These are phyloP conservation scores for Isatis lusitanica DNA, from an alignment of 441 rosid genomes.

Conservation along the genomic window DNA sequence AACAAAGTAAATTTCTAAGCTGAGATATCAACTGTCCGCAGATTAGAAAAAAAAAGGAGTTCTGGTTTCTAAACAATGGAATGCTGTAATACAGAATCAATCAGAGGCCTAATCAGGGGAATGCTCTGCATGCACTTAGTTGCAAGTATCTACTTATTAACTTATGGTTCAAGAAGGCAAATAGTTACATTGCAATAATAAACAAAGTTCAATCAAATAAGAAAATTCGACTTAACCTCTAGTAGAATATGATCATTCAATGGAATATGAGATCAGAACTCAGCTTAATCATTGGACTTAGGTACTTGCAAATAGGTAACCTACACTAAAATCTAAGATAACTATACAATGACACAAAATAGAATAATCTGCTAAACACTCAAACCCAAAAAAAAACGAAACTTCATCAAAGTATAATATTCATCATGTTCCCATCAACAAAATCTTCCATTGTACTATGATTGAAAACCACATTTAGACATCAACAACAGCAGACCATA, in stretches of 20 bases:
- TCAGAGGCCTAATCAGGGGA: background rate
- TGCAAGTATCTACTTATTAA: background rate
- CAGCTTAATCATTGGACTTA: background rate
- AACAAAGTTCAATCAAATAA: background rate
- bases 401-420: background rate
- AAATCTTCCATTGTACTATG: background rate
- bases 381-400: background rate
- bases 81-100: background rate
- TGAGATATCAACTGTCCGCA: background rate
- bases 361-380: background rate
- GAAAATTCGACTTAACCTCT: background rate
- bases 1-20: background rate
- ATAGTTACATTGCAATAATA: background rate
- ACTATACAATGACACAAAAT: background rate
- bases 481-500: background rate
- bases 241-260: background rate
- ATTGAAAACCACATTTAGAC: background rate
- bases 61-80: background rate
- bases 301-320: background rate
- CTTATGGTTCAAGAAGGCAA: background rate
- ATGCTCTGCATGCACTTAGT: background rate
- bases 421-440: background rate
- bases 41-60: background rate
- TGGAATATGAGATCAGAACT: background rate
- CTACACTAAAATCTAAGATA: background rate